Evolutionary conservation across 306 rosid species (phyloP), one percentile per base, ranked within the genome.

Genomic region (Vigna unguiculata): DNA sequence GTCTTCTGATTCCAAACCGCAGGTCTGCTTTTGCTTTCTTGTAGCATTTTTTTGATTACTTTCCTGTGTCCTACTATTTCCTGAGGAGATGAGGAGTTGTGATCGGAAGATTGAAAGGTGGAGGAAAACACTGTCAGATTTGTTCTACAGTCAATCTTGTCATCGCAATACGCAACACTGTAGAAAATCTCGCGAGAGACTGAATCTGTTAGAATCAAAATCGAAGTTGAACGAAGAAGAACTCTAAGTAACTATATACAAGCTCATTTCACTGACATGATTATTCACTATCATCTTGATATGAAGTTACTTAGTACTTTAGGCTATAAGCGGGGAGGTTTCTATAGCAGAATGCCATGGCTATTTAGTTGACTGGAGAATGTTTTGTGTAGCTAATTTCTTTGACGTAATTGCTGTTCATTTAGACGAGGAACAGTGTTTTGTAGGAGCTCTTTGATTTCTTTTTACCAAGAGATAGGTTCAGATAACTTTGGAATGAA

Each of bases 21-120:
- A 91, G 98, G 98, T 91, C 71, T 36, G 53, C 57, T 49, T 81
- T 36, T 28, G 53, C 49, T 43, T 81, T 45, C 46, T 60, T 62
- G n/a, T 59, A 3, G 16, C 5, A 2, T 4, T 41, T 65, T 36
- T 38, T 71, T 5, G 9, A 5, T 2, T 73, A 15, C 3, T 55
- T 34, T 43, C n/a, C 57, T 15, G 13, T 6, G 6, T 75, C 12
- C 13, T 15, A 62, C 21, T 41, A 7, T 25, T 62, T 28, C 19
- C 0, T 40, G 12, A 2, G 45, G 12, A 2, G 45, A 38, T 16
- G 17, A 11, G 16, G 0, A 47, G 28, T 22, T 22, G 38, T 45
- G 58, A 64, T 47, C 22, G 69, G 36, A 47, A 12, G 34, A 25
- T 22, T 1, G 75, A 30, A 25, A 25, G 25, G 73, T 69, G 10